Conservation (phyloP, 1,139 yeast genomes). For the Saccharomyces hybrid region DNA sequence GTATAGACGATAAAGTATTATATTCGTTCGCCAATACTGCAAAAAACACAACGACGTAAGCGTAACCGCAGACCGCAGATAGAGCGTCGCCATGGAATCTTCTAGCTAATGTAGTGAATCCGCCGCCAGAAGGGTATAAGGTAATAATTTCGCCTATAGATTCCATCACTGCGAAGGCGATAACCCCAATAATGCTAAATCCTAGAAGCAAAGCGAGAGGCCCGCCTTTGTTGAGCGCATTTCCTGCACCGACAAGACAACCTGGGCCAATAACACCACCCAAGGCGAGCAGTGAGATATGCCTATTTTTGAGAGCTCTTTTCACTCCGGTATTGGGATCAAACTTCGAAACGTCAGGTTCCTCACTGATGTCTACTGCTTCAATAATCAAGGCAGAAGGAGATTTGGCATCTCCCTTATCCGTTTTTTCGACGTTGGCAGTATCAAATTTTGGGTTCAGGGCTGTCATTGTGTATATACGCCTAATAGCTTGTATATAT, state of each 20-base stretch:
- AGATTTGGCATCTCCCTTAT: too few species aligned
- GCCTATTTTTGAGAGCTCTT: not conserved
- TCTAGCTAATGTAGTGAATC: not conserved
- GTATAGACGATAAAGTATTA: too few species aligned
- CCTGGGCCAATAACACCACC: not conserved
- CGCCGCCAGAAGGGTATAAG: not conserved
- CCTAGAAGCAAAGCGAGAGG: not conserved
- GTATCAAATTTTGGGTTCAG: too few species aligned
- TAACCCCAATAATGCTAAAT: not conserved
- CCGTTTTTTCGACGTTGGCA: too few species aligned
- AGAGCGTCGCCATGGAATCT: not conserved
- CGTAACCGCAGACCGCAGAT: too few species aligned
- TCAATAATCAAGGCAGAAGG: too few species aligned
- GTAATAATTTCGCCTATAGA: not conserved
- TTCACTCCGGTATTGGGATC: too few species aligned
- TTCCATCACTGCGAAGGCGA: not conserved
- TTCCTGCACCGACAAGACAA: not conserved
- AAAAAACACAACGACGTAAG: not conserved
- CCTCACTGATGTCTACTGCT: too few species aligned
- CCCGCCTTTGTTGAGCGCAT: not conserved
- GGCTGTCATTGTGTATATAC: too few species aligned
- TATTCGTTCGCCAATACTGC: not conserved
- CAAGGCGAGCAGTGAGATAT: not conserved
- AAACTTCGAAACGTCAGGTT: too few species aligned
- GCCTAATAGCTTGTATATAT: too few species aligned